These are phyloP conservation scores for Nitzschia inconspicua DNA, from an alignment of 108 stramenopile genomes.

Conservation along the genomic window DNA sequence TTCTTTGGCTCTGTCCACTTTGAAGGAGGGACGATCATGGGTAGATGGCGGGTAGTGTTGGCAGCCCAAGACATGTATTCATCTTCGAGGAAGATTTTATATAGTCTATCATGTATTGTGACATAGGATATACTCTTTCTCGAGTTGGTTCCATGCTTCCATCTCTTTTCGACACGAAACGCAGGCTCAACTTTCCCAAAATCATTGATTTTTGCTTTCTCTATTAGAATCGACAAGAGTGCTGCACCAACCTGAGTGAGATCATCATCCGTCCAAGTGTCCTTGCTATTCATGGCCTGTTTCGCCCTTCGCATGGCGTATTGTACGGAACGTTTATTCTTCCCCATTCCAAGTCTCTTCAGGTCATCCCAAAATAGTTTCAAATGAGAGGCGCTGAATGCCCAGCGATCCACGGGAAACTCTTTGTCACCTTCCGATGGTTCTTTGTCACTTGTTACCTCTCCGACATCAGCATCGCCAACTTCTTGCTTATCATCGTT, in stretches of 20 bases:
- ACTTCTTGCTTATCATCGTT: conserved; percentile 15
- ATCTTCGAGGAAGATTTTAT: conserved; percentile 40
- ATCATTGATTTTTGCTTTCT: conserved; percentile 43
- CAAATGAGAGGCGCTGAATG: conserved; percentile 52
- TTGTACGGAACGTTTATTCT: conserved; percentile 23
- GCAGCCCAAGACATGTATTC: conserved; percentile 33
- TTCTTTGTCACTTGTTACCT: background rate
- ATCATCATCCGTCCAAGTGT: conserved; percentile 62
- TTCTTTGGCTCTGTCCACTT: conserved; percentile 68
- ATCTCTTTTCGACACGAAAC: conserved; percentile 44
- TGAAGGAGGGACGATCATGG: conserved; percentile 92
- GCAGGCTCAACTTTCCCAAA: conserved; percentile 50
- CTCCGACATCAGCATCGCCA: conserved; percentile 14
- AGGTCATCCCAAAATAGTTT: conserved; percentile 52
- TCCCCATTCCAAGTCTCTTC: conserved; percentile 41
- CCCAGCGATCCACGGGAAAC: conserved; percentile 34
- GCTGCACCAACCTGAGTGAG: conserved; percentile 81
- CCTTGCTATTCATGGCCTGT: conserved; percentile 37
- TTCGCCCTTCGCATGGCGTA: conserved; percentile 46
- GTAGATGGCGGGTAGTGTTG: conserved; percentile 66
- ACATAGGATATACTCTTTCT: conserved; percentile 32
- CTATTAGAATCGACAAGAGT: conserved; percentile 69
- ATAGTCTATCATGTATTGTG: conserved; percentile 41
- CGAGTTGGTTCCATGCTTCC: conserved; percentile 24
- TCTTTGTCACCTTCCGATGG: conserved; percentile 3